A percentile compares a stretch with the other conserved stretches of the same genome.
Conservation (phyloP, 805 yeast genomes). For the Metahyphopichia silvanorum region DNA sequence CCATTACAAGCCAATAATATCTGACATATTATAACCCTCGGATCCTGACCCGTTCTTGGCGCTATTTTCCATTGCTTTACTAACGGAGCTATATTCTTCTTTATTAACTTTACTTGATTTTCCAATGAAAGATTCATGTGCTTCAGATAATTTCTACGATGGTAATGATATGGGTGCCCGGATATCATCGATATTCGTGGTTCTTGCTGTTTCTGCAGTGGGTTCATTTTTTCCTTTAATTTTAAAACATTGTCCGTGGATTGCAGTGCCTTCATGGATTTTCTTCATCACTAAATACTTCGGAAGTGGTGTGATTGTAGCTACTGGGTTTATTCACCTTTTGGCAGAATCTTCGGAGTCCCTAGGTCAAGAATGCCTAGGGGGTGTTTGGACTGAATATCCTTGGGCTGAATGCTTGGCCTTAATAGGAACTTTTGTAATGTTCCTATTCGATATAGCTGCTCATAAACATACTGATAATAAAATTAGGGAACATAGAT, state of each 20-base stretch:
- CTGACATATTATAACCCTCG: no score
- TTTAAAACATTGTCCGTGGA: slow-evolving; percentile 14
- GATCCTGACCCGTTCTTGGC: no score
- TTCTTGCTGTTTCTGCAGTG: slow-evolving; percentile 24
- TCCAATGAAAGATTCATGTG: no score
- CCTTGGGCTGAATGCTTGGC: slow-evolving; percentile 33
- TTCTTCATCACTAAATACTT: slow-evolving; percentile 26
- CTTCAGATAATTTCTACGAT: slow-evolving; percentile 14
- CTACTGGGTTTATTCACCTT: slow-evolving; percentile 34
- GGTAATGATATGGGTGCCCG: slow-evolving; percentile 23
- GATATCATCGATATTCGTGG: slow-evolving; percentile 27
- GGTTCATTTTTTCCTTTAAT: slow-evolving; percentile 30
- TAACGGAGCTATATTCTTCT: no score
- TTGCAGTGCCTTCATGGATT: slow-evolving; percentile 22
- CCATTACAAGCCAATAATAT: no score
- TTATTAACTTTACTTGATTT: no score
- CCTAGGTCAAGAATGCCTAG: slow-evolving; percentile 24
- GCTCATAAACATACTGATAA: slow-evolving; percentile 14
- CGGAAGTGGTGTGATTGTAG: slow-evolving; percentile 35
- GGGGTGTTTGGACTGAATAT: slow-evolving; percentile 22
- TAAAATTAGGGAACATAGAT: no score
- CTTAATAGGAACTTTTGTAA: slow-evolving; percentile 24
- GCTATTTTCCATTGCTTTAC: no score
- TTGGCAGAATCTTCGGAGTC: slow-evolving; percentile 26
- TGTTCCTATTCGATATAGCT: slow-evolving; percentile 28